Percentiles rank a stretch among this genome's conserved stretches.
Evolutionary conservation across 2,329 filamentous ascomycete genomes (phyloP).

Genomic region (Pestalotiopsis sp.): DNA sequence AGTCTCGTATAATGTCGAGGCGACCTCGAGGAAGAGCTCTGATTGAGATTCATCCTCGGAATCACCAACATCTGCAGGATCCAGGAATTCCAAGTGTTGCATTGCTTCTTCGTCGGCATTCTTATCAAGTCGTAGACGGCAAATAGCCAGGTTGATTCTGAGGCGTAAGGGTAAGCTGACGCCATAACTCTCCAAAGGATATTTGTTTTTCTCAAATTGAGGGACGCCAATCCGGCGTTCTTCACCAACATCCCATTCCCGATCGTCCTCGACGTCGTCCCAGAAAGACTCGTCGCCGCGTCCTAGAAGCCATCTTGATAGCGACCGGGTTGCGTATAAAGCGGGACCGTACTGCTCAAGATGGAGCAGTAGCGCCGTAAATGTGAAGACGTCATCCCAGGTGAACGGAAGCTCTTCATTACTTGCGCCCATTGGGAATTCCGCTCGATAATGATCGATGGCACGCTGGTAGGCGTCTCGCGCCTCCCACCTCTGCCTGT

Average conservation of each 20-base stretch:
- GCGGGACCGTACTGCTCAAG: conserved; percentile 66
- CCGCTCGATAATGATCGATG: conserved; percentile 43
- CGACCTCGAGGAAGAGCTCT: conserved; percentile 76
- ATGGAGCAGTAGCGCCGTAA: conserved; percentile 77
- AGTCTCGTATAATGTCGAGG: conserved; percentile 47
- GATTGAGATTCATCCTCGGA: conserved; percentile 60
- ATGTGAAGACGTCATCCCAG: conserved; percentile 87
- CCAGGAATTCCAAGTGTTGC: conserved; percentile 75
- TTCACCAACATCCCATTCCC: conserved; percentile 84
- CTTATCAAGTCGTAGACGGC: conserved; percentile 72
- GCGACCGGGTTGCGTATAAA: conserved; percentile 67
- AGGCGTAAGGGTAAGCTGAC: conserved; percentile 77
- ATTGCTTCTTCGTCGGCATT: conserved; percentile 71
- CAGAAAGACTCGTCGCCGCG: conserved; percentile 75
- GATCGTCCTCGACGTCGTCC: conserved; percentile 76
- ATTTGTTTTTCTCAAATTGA: conserved; percentile 59
- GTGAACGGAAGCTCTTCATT: conserved; percentile 43
- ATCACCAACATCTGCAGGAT: conserved; percentile 59
- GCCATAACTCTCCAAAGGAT: conserved; percentile 66
- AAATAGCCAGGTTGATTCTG: conserved; percentile 80
- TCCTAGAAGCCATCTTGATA: conserved; percentile 83
- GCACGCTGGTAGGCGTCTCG: conserved; percentile 51
- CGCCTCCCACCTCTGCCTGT: conserved; percentile 35
- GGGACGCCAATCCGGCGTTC: conserved; percentile 65
- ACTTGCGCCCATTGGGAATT: conserved; percentile 22